Evolutionary conservation across 768 basidiomycete genomes (phyloP).

Genomic region (Termitomyces heimii): DNA sequence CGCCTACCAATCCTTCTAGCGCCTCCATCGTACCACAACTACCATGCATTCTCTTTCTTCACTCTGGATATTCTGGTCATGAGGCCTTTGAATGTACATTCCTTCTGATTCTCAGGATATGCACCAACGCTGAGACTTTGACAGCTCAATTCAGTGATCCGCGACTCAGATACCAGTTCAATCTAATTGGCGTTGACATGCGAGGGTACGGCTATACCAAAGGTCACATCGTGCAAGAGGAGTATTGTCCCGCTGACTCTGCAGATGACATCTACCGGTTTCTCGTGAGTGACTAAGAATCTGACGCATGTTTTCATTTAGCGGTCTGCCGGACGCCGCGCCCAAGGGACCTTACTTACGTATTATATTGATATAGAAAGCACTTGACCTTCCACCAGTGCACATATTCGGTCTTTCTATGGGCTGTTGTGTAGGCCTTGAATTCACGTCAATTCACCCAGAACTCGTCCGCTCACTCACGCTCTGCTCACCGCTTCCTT

Average conservation of each 20-base stretch:
- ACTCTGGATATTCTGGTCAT: constrained; percentile 15
- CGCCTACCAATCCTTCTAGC: constrained; percentile 14
- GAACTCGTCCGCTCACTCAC: constrained; percentile 19
- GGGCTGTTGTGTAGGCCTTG: constrained; percentile 19
- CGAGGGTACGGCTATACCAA: constrained; percentile 18
- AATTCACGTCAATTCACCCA: constrained; percentile 17
- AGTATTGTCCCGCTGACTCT: constrained; percentile 17
- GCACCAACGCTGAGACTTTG: neutral
- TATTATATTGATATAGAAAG: constrained; percentile 14
- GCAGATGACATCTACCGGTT: constrained; percentile 22
- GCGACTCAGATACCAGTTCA: constrained; percentile 18
- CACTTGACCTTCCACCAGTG: constrained; percentile 19
- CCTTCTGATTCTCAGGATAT: neutral
- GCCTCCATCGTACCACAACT: constrained; percentile 11
- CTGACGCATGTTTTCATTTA: neutral
- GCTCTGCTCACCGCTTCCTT: constrained; percentile 19
- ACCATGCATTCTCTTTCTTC: constrained; percentile 17
- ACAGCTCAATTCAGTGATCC: constrained; percentile 21
- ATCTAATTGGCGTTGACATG: constrained; percentile 23
- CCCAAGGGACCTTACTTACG: neutral
- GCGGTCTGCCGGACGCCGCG: neutral
- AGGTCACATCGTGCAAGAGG: constrained; percentile 12
- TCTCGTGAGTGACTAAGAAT: constrained; percentile 14
- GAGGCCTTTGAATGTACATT: constrained; percentile 16
- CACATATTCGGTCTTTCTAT: constrained; percentile 23